These are phyloP conservation scores for Rossbeevera mucosa DNA, from an alignment of 768 basidiomycete species.

Conservation along the genomic window DNA sequence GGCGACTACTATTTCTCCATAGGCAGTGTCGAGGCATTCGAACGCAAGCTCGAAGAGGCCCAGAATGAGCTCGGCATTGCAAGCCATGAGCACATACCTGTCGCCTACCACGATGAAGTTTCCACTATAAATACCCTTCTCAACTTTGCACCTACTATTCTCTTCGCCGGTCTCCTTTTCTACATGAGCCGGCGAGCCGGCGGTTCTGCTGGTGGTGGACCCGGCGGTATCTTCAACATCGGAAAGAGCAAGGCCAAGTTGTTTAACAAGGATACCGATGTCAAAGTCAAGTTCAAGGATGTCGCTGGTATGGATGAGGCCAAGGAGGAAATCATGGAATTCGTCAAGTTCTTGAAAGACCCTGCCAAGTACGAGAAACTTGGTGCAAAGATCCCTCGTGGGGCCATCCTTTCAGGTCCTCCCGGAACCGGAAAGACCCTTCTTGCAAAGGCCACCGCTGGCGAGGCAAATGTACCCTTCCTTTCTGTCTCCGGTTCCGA, in stretches of 20 bases:
- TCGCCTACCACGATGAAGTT: conserved; percentile 94
- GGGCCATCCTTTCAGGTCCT: conserved; percentile 91
- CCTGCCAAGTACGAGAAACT: conserved; percentile 91
- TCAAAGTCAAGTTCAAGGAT: conserved; percentile 91
- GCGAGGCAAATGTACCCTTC: conserved; percentile 97
- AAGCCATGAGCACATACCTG: conserved; percentile 88
- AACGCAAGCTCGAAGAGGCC: conserved; percentile 90
- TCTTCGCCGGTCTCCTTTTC: conserved; percentile 85
- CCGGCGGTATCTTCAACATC: conserved; percentile 93
- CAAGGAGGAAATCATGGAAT: conserved; percentile 99
- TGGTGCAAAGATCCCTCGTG: conserved; percentile 96
- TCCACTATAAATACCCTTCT: conserved; percentile 76
- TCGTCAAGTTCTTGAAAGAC: conserved; percentile 97
- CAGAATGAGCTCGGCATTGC: conserved; percentile 92
- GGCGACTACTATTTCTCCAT: conserved; percentile 93
- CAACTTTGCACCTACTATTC: conserved; percentile 91
- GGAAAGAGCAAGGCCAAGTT: conserved; percentile 93
- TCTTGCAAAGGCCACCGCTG: conserved; percentile 96
- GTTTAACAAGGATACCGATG: conserved; percentile 96
- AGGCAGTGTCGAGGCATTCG: conserved; percentile 95
- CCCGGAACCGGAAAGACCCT: conserved; percentile 99
- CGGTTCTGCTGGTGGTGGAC: conserved; percentile 53
- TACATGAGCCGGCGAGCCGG: conserved; percentile 78
- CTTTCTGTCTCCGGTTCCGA: conserved; percentile 98
- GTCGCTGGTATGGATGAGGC: conserved; percentile 99